Evolutionary conservation across 306 rosid species (phyloP), one percentile per base, ranked within the genome.

Genomic region (Geum urbanum): DNA sequence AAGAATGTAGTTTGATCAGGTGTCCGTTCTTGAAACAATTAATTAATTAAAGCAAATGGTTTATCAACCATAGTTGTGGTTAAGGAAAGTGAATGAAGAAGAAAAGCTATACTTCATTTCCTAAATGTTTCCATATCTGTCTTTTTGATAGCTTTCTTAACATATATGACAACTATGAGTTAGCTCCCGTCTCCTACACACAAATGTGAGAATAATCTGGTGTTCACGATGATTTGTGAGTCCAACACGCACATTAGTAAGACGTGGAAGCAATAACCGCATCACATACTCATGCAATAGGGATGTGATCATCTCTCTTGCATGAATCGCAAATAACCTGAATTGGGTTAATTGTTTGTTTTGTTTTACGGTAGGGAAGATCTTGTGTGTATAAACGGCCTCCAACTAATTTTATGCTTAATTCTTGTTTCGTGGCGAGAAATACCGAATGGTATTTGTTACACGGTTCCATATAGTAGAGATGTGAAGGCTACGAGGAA

Each of bases 1-100:
- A 53, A 13, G 51, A 9, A 18, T 68, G 39, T 40, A 39, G 62
- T 68, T 52, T 20, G 55, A 14, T 66, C 70, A 66, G 70, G 7
- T 9, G 11, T 66, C 15, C 43, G 43, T 32, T 58, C 14, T 66
- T 27, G 24, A 47, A 66, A 46, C 43, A 66, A 66, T 66, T 47
- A 66, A n/a, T n/a, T n/a, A 61, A 40, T 9, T 15, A 62, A 66
- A 3, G 57, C 45, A 66, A 24, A 59, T 59, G 43, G 43, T 14
- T 40, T 58, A 7, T 1, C 15, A 58, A 58, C 3, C 32, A 18
- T 64, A n/a, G 18, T 46, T 65, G 4, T 63, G 68, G 52, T 63
- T 3, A 65, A 14, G 54, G 54, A 13, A 13, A 45, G 54, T 65
- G 53, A 49, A 65, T 13, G 40, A 10, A 61, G 65, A 60, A 39